Evolutionary conservation across 2,329 filamentous ascomycete species (phyloP).

Genomic region (Saccharata proteae): DNA sequence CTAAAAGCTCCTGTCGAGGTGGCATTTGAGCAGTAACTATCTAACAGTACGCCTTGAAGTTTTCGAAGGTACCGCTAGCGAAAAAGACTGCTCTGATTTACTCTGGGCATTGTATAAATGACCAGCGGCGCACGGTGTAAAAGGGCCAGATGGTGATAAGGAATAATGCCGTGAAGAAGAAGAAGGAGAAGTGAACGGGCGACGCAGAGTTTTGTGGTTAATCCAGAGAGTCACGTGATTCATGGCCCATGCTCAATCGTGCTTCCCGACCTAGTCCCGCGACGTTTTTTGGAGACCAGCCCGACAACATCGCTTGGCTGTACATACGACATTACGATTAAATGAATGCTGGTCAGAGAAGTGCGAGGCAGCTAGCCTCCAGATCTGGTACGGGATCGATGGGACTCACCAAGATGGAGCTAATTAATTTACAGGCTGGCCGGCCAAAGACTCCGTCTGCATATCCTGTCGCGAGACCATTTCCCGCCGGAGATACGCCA

Average conservation of each 20-base stretch:
- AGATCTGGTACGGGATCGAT: constrained; percentile 24
- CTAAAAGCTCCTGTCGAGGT: too few relatives aligned
- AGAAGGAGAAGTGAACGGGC: constrained; percentile 11
- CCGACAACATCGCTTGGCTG: constrained; percentile 1
- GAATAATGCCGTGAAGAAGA: constrained; percentile 56
- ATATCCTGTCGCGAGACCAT: constrained; percentile 32
- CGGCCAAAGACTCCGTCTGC: constrained; percentile 30
- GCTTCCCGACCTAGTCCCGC: constrained; percentile 19
- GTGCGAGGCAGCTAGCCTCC: constrained; percentile 30
- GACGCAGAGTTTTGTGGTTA: constrained; percentile 15
- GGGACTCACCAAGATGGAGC: too few relatives aligned
- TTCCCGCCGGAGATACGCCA: constrained; percentile 21
- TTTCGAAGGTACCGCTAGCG: constrained; percentile 89
- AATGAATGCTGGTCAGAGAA: constrained; percentile 34
- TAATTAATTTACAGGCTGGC: constrained; percentile 16
- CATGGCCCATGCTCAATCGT: constrained; percentile 18
- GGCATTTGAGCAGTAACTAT: constrained; percentile 83
- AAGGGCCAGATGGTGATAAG: constrained; percentile 83
- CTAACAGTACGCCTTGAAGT: constrained; percentile 79
- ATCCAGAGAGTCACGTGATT: constrained; percentile 12
- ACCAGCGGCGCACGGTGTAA: constrained; percentile 55
- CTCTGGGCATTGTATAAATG: constrained; percentile 86
- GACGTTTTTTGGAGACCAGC: constrained; percentile 9
- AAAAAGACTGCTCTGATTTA: constrained; percentile 72
- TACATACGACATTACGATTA: constrained; percentile 10